Evolutionary conservation across 495 filamentous ascomycete genomes (phyloP), one percentile per base, ranked within the genome.

Genomic region (Talaromyces wortmannii): DNA sequence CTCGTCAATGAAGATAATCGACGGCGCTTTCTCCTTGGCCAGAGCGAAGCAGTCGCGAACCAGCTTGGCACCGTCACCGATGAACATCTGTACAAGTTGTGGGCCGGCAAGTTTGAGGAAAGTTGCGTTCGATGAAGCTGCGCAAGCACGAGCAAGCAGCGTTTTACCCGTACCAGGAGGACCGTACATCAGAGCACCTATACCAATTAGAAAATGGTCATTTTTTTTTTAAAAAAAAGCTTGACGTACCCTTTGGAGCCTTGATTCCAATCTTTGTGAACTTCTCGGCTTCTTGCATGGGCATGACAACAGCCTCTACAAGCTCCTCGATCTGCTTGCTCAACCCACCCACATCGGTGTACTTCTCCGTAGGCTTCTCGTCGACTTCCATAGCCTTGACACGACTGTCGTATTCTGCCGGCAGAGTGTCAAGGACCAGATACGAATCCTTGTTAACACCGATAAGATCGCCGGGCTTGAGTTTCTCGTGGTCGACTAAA

Each of bases 201-300:
- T 31, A 18, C 53, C 42, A 49, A 56, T 61, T 31, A 31, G 0
- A 56, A 63, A 58, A 70, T 64, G 23, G 48, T 40, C 11, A 13
- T 23, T 46, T 33, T 13, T 17, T 42, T 48, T 45, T 56, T n/a
- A n/a, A 23, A 23, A 48, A 7, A 32, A 16, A 32, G 45, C 16
- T 1, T 17, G 55, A 30, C 7, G 32, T 83, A 97, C 94, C 94
- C 72, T 99, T 99, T 7, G 94, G 94, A n/a, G 94, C 91, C 77
- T 99, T 99, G 78, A 99, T 97, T 57, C 94, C 94, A 58, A 99
- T 95, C 81, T 95, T 96, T 82, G 96, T 97, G 76, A 99, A 99
- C 48, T 90, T 81, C 62, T 97, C 95, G 6, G 94, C 91, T 76
- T 97, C 91, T 81, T 97, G 96, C 94, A 99, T 99, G 6, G 94